Evolutionary conservation across 306 rosid species (phyloP), one percentile per base, ranked within the genome.

Genomic region (Notholithocarpus densiflorus): DNA sequence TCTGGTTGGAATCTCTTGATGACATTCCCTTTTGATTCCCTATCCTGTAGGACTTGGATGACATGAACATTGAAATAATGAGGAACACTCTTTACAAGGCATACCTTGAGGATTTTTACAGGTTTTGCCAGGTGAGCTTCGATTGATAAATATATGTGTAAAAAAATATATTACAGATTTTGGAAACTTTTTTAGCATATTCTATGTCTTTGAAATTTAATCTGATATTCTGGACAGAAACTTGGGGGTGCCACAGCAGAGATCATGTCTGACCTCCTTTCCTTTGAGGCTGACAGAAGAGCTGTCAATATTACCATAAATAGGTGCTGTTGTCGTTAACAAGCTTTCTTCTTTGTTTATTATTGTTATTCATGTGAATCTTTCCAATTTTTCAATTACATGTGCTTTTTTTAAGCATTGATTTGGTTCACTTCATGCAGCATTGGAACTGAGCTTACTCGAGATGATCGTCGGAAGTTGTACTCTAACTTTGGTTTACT

Each of bases 31-130:
- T 34, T 40, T 21, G 68, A 14, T 82, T 61, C 31, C 80, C 31
- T 26, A 68, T 26, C 82, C 51, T 68, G 2, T 74, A 94, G 99
- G 99, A 93, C 85, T 88, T 93, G 93, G 99, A 95, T 89, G 99
- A 95, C 85, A 95, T 95, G 98, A 95, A 95, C 87, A 95, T 93
- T 62, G 98, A 95, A 85, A 95, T 95, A 56, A 95, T 95, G 99
- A 90, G 99, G 86, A 95, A 95, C 83, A 95, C 99, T 73, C 93
- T 95, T 75, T 93, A 95, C 87, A 95, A 91, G 93, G 99, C 99
- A 75, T 95, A 95, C 88, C 96, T 93, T 48, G 98, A 95, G 89
- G 99, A 95, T 77, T 95, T 95, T 73, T 95, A 91, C 90, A 88
- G 83, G 89, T 95, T 95, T 81, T 95, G 99, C 86, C 97, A 87